These are phyloP conservation scores for Brettanomyces naardenensis DNA, from an alignment of 805 yeast species.

Conservation along the genomic window DNA sequence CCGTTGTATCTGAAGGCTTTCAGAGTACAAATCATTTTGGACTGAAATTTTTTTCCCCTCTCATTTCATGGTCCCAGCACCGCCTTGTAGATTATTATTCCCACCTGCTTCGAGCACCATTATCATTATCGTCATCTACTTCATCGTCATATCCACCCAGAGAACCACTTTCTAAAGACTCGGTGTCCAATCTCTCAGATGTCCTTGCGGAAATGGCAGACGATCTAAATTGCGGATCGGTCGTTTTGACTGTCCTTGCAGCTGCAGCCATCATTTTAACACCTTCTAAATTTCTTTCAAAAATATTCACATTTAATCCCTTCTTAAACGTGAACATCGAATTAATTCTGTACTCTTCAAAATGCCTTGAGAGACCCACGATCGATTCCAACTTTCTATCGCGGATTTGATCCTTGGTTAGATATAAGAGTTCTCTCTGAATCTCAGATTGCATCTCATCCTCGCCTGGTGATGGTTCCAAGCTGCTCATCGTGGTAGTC, in stretches of 20 bases:
- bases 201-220: neutral
- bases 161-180: slow-evolving; percentile 5
- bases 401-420: slow-evolving; percentile 2
- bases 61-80: no score
- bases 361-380: neutral
- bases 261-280: neutral
- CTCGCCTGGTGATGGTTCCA: slow-evolving; percentile 15
- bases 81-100: no score
- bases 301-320: neutral
- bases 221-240: neutral
- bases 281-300: neutral
- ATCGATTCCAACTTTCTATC: slow-evolving; percentile 2
- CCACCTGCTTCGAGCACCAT: no score
- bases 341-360: neutral
- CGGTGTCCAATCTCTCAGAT: slow-evolving; percentile 4
- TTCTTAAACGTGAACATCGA: slow-evolving; percentile 1
- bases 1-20: no score
- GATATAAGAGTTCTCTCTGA: neutral
- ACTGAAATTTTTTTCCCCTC: no score
- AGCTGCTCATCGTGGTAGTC: slow-evolving; percentile 17
- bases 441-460: slow-evolving; percentile 4
- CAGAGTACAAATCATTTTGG: no score
- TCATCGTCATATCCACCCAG: slow-evolving; percentile 4
- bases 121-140: no score
- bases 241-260: neutral